Conservation (phyloP, 805 yeast species). For the Brettanomyces anomalus region DNA sequence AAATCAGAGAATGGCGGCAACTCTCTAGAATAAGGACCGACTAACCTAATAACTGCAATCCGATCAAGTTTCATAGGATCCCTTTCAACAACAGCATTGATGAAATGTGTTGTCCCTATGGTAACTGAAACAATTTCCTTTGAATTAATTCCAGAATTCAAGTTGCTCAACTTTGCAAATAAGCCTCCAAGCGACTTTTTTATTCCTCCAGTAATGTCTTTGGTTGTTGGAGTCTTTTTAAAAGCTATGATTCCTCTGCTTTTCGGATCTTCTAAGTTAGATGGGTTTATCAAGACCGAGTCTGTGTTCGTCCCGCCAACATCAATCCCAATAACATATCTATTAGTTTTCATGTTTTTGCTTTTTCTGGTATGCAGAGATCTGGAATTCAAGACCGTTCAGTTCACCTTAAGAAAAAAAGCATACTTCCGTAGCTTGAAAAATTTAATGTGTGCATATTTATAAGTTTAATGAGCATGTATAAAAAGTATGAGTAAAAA, state of each 20-base stretch:
- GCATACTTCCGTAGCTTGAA: too few relatives aligned
- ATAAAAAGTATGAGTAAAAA: too few relatives aligned
- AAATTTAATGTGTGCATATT: too few relatives aligned
- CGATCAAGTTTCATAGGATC: conserved; percentile 32
- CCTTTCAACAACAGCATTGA: conserved; percentile 40
- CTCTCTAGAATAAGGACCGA: conserved; percentile 33
- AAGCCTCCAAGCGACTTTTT: conserved; percentile 22
- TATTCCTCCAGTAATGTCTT: conserved; percentile 36
- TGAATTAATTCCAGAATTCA: conserved; percentile 9
- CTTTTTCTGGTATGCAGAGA: too few relatives aligned
- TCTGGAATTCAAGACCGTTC: too few relatives aligned
- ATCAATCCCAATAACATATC: conserved; percentile 32
- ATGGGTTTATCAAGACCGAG: conserved; percentile 35
- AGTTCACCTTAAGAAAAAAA: too few relatives aligned
- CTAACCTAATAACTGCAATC: conserved; percentile 38
- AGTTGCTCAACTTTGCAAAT: conserved; percentile 21
- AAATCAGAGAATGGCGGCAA: conserved; percentile 36
- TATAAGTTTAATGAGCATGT: too few relatives aligned
- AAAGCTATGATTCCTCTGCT: conserved; percentile 30
- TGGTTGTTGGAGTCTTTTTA: conserved; percentile 36
- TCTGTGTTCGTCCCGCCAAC: conserved; percentile 48
- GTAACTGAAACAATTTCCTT: conserved; percentile 33
- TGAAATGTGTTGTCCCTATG: conserved; percentile 44
- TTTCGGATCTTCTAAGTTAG: conserved; percentile 9
- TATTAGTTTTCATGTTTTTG: conserved; percentile 4